Evolutionary conservation across 75 land plant genomes (phyloP).

Genomic region (Picea sitchensis): DNA sequence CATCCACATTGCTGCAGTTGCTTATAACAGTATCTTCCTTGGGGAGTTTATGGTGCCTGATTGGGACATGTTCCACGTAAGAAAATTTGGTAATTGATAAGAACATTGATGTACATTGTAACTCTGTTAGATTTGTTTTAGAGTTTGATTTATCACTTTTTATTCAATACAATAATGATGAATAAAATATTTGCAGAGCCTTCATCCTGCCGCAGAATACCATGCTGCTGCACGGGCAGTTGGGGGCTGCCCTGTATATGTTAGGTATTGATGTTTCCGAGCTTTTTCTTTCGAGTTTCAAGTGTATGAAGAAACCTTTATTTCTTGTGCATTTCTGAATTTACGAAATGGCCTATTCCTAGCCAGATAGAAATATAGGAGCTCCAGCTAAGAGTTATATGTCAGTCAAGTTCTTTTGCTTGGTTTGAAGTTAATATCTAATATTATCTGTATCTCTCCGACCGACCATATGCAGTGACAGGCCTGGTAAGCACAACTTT

Average conservation of each 20-base stretch:
- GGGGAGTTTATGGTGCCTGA: slow-evolving; percentile 97
- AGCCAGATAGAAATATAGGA: no score
- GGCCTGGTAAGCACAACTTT: slow-evolving; percentile 48
- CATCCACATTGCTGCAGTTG: slow-evolving; percentile 86
- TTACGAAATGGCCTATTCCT: no score
- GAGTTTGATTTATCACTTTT: neutral
- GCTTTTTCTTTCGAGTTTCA: no score
- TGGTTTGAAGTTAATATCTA: no score
- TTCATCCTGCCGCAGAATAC: slow-evolving; percentile 68
- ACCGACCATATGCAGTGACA: slow-evolving; percentile 36
- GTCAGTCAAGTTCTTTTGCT: no score
- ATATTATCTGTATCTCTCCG: neutral
- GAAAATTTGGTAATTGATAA: neutral
- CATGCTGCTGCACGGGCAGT: slow-evolving; percentile 83
- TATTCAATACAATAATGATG: neutral
- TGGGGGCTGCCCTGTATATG: slow-evolving; percentile 70
- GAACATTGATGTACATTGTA: neutral
- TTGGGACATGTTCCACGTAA: slow-evolving; percentile 94
- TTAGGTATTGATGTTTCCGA: slow-evolving; percentile 40
- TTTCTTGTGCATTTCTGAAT: no score
- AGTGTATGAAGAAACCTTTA: no score
- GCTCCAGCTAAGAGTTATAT: no score
- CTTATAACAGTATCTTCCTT: slow-evolving; percentile 85
- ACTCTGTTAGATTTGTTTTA: no score
- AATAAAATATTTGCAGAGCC: slow-evolving; percentile 29